Conservation (phyloP, 306 rosid species). For the Quercus agrifolia region DNA sequence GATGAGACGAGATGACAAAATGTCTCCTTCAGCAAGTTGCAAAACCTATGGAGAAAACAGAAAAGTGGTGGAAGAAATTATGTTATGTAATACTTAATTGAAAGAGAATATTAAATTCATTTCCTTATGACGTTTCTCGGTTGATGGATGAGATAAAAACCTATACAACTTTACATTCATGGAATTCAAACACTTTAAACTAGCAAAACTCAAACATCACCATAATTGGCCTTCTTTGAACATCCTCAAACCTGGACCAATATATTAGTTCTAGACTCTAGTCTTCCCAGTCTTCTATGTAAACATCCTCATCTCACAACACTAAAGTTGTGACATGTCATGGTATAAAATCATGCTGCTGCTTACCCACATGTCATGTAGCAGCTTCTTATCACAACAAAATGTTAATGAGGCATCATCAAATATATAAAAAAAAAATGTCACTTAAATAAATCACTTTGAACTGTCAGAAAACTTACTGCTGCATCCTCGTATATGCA, state of each 20-base stretch:
- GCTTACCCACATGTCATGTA: not conserved
- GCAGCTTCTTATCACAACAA: not conserved
- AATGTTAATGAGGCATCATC: slow-evolving; percentile 5
- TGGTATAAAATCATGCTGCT: not conserved
- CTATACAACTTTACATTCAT: not conserved
- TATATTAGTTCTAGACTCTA: not conserved
- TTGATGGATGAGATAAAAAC: not conserved
- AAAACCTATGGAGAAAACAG: slow-evolving; percentile 44
- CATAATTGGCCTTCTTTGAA: not conserved
- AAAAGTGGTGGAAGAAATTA: slow-evolving; percentile 6
- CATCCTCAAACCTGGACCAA: not conserved
- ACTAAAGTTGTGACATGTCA: not conserved
- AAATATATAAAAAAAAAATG: not conserved
- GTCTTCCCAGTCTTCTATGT: not conserved
- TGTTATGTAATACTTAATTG: slow-evolving; percentile 3
- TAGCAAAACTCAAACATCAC: not conserved
- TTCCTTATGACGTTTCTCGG: not conserved
- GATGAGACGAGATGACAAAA: slow-evolving; percentile 67
- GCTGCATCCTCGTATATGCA: slow-evolving; percentile 72
- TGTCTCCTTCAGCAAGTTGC: slow-evolving; percentile 60
- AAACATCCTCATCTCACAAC: not conserved
- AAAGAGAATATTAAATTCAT: not conserved
- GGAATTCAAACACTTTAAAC: not conserved
- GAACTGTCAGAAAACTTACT: slow-evolving; percentile 53
- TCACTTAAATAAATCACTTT: slow-evolving; percentile 10